Evolutionary conservation across 2,329 filamentous ascomycete species (phyloP).

Genomic region (Metarhizium guizhouense): DNA sequence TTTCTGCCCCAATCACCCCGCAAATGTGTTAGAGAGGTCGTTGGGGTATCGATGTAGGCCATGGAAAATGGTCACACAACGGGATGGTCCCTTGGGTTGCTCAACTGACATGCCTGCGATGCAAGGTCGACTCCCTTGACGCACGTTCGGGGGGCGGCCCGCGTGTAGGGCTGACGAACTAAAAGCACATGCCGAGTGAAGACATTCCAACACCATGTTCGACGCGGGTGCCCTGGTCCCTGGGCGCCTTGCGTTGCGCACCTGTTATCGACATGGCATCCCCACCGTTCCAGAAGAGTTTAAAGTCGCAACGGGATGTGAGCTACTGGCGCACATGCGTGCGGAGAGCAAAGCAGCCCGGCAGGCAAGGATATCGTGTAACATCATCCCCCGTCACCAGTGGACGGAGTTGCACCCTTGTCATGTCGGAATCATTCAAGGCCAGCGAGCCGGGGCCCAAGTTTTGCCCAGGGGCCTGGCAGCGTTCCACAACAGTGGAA

Average conservation of each 20-base stretch:
- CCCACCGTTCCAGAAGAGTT: slow-evolving; percentile 5
- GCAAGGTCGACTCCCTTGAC: slow-evolving; percentile 4
- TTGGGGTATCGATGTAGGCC: background rate
- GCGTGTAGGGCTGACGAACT: slow-evolving; percentile 8
- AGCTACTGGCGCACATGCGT: background rate
- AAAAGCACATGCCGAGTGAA: slow-evolving; percentile 5
- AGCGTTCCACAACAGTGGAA: background rate
- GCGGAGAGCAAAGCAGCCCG: slow-evolving; percentile 1
- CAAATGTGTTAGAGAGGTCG: background rate
- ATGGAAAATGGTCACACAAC: background rate
- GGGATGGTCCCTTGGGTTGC: background rate
- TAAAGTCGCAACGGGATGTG: slow-evolving; percentile 2
- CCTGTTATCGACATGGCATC: background rate
- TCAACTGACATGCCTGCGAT: slow-evolving; percentile 2
- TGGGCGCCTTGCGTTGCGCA: background rate
- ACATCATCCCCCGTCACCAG: background rate
- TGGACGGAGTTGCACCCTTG: background rate
- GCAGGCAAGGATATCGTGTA: slow-evolving; percentile 3
- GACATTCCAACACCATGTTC: slow-evolving; percentile 7
- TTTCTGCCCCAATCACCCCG: background rate
- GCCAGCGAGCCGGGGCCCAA: background rate
- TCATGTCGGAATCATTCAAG: no score
- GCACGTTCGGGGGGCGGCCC: slow-evolving; percentile 7
- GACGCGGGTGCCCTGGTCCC: slow-evolving; percentile 5
- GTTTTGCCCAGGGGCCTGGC: background rate